Base-by-base conservation (phyloP, 2,329 filamentous ascomycete genomes). In the Ramichloridium luteum region DNA sequence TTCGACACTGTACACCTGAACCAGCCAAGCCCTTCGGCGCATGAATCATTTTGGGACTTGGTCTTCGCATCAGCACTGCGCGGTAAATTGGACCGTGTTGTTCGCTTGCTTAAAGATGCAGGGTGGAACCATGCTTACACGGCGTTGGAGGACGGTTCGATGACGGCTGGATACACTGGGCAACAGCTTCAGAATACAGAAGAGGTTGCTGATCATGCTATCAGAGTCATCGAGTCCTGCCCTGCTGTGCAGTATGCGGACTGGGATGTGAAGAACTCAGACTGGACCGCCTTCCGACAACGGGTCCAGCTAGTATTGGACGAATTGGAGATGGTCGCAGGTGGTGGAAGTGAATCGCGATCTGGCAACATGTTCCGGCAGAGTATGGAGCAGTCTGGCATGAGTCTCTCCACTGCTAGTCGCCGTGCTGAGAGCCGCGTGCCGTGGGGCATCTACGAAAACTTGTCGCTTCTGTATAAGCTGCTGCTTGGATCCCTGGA, bases 381-480 rank as follows among this genome's bases (percentile, higher is more conserved):
- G 15, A 42, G 41, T 23, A 12, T 37, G 16, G 33, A 34, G 4
- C 23, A 30, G 11, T 13, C 13, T 16, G 72, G 45, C 56, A 75
- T 62, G 47, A 75, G 76, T 4, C 75, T 80, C 32, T 72, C 68
- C 55, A 79, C 67, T 59, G 79, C 57, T 53, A 82, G 62, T 31
- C 64, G 69, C 29, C 81, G 79, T 57, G 85, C 84, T 2, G 81
- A 86, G 47, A 92, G 82, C 49, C 77, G 78, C 45, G 78, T 94
- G 18, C 88, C 86, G 1, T 93, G 82, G 81, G 74, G 80, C 14
- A 74, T 96, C 16, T 94, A 93, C 53, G 79, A 93, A 51, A 84
- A 80, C 44, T 62, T 96, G 32, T 74, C 79, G 43, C 75, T 74
- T 9, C 60, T 94, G 4, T 94, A 93, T 53, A 77, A 77, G 18